phyloP scores from a whole-genome alignment of 768 basidiomycete species.

The Lentinus tigrinus region DNA sequence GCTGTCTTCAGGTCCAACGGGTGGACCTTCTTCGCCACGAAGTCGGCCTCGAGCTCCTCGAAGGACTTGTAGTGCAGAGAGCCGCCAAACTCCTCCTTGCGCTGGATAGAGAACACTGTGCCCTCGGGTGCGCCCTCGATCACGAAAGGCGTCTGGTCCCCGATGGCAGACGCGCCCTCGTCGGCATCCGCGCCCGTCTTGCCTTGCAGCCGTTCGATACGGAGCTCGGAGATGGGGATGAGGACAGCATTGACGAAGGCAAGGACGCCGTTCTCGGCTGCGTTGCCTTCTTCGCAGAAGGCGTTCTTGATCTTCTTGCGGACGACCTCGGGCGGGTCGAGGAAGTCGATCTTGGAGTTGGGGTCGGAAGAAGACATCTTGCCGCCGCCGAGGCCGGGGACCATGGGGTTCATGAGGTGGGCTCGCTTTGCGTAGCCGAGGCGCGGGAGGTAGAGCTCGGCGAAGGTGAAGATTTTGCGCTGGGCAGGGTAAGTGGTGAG shows the following conservation, averaged over 20 bases:
- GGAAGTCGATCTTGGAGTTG: slow-evolving; percentile 97
- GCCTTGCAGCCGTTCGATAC: slow-evolving; percentile 56
- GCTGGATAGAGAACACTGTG: slow-evolving; percentile 74
- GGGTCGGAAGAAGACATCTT: slow-evolving; percentile 99
- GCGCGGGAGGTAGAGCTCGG: slow-evolving; percentile 91
- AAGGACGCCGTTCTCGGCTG: slow-evolving; percentile 84
- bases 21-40: slow-evolving; percentile 73
- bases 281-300: slow-evolving; percentile 92
- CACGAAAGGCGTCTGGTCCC: slow-evolving; percentile 63
- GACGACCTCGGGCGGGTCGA: slow-evolving; percentile 81
- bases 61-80: slow-evolving; percentile 70
- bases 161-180: slow-evolving; percentile 45
- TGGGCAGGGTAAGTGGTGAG: slow-evolving; percentile 29
- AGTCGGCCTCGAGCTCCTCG: slow-evolving; percentile 69
- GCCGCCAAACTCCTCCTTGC: slow-evolving; percentile 83
- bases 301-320: slow-evolving; percentile 89
- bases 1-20: slow-evolving; percentile 87
- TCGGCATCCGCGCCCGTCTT: slow-evolving; percentile 39
- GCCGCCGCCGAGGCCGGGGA: slow-evolving; percentile 89
- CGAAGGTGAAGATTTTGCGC: slow-evolving; percentile 99
- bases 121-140: slow-evolving; percentile 71
- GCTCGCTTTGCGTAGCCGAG: slow-evolving; percentile 93
- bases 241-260: slow-evolving; percentile 85
- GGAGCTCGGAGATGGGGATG: slow-evolving; percentile 80
- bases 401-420: slow-evolving; percentile 98